A percentile compares a stretch with the other conserved stretches of the same genome.
Evolutionary conservation across 257 asterid genomes (phyloP).

Genomic region (Nicotiana otophora): DNA sequence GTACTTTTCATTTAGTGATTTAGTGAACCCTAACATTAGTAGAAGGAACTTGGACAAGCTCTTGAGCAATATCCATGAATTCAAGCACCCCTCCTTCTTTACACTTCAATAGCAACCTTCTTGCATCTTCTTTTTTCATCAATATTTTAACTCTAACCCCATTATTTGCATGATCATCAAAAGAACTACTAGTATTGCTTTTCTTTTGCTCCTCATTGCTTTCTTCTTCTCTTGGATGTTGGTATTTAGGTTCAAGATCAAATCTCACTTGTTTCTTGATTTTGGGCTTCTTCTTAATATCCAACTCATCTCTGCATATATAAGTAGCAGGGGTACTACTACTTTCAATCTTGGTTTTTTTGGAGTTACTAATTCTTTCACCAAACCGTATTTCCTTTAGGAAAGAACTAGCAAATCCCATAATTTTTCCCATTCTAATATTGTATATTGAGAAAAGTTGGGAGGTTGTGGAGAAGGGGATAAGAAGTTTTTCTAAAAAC

Average conservation of each 20-base stretch:
- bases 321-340: neutral
- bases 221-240: neutral
- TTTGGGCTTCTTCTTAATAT: neutral
- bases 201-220: neutral
- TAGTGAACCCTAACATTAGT: neutral
- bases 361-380: no score
- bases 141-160: slow-evolving; percentile 15
- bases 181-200: neutral
- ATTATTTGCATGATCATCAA: neutral
- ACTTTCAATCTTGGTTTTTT: no score
- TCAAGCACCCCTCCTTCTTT: slow-evolving; percentile 26
- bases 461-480: no score
- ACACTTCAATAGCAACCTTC: slow-evolving; percentile 20
- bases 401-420: no score
- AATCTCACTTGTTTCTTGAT: slow-evolving; percentile 15
- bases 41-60: slow-evolving; percentile 15
- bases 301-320: neutral
- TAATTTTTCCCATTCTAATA: no score
- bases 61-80: slow-evolving; percentile 19
- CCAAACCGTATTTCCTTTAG: no score
- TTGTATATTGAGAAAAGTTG: no score
- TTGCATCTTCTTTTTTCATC: slow-evolving; percentile 31
- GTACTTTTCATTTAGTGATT: no score
- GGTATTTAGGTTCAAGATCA: neutral
- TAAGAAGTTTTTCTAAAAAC: no score